Base-by-base conservation (phyloP, 2,329 filamentous ascomycete species). In the Mollisiaceae sp. region DNA sequence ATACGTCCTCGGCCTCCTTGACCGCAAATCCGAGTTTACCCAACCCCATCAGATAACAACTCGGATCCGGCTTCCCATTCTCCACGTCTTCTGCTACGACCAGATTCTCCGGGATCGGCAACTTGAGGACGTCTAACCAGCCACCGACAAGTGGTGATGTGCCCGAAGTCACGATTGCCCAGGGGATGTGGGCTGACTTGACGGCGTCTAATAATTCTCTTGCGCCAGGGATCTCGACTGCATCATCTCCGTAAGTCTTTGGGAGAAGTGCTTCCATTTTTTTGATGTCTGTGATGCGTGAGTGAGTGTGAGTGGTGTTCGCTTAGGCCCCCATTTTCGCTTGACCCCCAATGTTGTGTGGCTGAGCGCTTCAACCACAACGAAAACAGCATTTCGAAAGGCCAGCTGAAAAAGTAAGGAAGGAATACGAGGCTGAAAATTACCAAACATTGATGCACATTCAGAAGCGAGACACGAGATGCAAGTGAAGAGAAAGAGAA, bases 111-210 rank as follows among this genome's bases (percentile, higher is more conserved):
- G 91, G 91, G 45, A 80, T 80, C 15, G 90, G 86, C 61, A 94
- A 85, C 43, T 83, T 79, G 65, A 93, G 82, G 38, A 88, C 86
- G 43, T 84, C 79, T 55, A 94, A 83, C 91, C 91, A 94, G 69
- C 91, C 91, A 58, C 81, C 82, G 8, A 93, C 86, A 12, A 94
- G 85, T 67, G 82, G 87, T 60, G 80, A 76, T 2, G 90, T 92
- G 50, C 91, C 91, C 0, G 90, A 93, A 0, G 88, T 91, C 65
- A 94, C 94, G 72, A 98, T 96, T 59, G 92, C 91, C 95, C 94
- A 98, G 9, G 73, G 74, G 35, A 70, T 66, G 50, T 81, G 78
- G 60, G 81, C 81, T 43, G 82, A 77, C 68, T 91, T 90, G 50
- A 97, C 84, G 38, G 82, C 77, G 67, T 86, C 81, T 59, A 97